Base-by-base conservation (phyloP, 768 basidiomycete species). In the Leucosporidium yakuticum region DNA sequence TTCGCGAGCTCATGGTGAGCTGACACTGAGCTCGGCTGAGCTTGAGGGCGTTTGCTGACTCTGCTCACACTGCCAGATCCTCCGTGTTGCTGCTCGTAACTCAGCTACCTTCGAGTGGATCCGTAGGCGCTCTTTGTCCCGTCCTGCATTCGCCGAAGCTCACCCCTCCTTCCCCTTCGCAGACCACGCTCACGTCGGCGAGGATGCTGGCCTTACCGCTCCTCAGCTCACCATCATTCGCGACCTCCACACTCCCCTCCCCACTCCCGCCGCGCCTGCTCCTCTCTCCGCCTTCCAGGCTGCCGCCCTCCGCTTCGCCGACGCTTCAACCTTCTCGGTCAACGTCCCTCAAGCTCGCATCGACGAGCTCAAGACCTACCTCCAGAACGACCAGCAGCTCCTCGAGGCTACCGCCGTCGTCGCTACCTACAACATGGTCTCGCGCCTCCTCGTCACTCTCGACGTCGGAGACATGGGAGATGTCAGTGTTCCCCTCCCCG, bases 351-450 rank as follows among this genome's bases (percentile, higher is more conserved):
- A 80, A 25, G 71, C 77, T 0, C 78, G 83, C 19, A 81, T 82
- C 23, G 74, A 80, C 36, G 71, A 76, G 2, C 79, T 87, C 47
- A 81, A 80, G 69, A 69, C 73, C 4, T 77, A 74, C 51, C 68
- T 78, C 34, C 58, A 67, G 56, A 65, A 70, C 62, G 74, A 79
- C 61, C 69, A 76, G 71, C 74, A 79, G 71, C 70, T 86, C 49
- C 83, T 85, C 48, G 86, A 88, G 74, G 83, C 82, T 25, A 74
- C 77, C 3, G 69, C 69, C 20, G 73, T 73, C 32, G 82, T 83
- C 0, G 83, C 83, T 7, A 78, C 80, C 0, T 88, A 88, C 77
- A 87, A 87, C 78, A 85, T 87, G 84, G 86, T 88, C 11, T 86
- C 85, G 25, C 81, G 87, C n/a, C 83, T 87, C 71, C 79, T 88